Base-by-base conservation (phyloP, 1,139 yeast genomes). In the Magnusiomyces clavatus region DNA sequence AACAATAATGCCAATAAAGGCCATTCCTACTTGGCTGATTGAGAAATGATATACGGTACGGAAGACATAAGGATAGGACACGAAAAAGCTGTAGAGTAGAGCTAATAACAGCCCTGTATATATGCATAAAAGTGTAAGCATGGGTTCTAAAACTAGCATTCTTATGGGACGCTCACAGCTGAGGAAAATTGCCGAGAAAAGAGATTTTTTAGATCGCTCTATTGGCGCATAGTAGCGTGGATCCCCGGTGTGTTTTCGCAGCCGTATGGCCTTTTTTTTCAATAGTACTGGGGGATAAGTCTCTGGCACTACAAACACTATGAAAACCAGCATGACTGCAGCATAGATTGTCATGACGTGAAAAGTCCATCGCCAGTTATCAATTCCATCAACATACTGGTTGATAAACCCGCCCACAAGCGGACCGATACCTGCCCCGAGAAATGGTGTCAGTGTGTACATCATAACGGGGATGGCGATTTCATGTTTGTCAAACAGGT, bases 211-310 rank as follows among this genome's bases (percentile, higher is more conserved):
- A 52, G 82, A 77, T 60, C 82, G 85, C 64, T 87, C 95, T 63
- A 84, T 92, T 4, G 94, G 83, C 24, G 96, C 95, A 62, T 80
- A 81, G 52, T 87, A 83, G 42, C 88, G 88, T 95, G 95, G 86
- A 64, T 77, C 81, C 12, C 71, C 72, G 2, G 73, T 70, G 58
- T 77, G 69, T 62, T 76, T 77, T 63, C 71, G 74, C 72, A 78
- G 69, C 19, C 57, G 61, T 57, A 68, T 72, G 13, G 82, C 82
- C 60, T 76, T 76, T 16, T 60, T 52, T 6, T 66, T 70, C 49
- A 78, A 69, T 47, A 77, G 68, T 12, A 67, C 50, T 12, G 72
- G 73, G 40, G 63, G 68, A 61, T 78, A 81, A n/a, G 81, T 74
- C 61, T 80, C 84, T 51, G 71, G 70, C 53, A 69, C 65, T 38